Percentiles rank a stretch among this genome's conserved stretches.
These are phyloP conservation scores for Teratosphaeria viscida DNA, from an alignment of 2,329 filamentous ascomycete genomes.

Conservation along the genomic window DNA sequence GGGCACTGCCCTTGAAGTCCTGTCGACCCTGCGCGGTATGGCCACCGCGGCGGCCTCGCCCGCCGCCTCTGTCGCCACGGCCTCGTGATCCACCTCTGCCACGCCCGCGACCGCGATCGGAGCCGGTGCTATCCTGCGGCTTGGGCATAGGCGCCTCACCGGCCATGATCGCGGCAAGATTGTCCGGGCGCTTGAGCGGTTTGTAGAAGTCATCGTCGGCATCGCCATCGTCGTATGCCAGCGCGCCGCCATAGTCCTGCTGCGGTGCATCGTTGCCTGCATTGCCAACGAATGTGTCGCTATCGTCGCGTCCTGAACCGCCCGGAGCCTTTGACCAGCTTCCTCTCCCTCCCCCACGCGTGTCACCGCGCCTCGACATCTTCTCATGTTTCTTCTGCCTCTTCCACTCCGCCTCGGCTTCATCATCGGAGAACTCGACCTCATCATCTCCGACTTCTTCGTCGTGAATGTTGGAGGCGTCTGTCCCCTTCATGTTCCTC, in stretches of 20 bases:
- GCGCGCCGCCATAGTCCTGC: conserved; percentile 14
- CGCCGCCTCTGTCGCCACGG: conserved; percentile 14
- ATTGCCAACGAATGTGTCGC: conserved; percentile 5
- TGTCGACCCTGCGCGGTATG: conserved; percentile 8
- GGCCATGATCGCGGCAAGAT: conserved; percentile 37
- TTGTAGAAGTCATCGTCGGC: conserved; percentile 36
- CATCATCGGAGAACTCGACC: conserved; percentile 92
- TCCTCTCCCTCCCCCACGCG: conserved; percentile 4
- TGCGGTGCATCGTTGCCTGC: conserved; percentile 13
- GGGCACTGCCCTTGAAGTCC: conserved; percentile 11
- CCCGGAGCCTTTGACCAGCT: conserved; percentile 5
- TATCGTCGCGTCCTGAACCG: conserved; percentile 7
- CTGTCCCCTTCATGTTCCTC: conserved; percentile 71
- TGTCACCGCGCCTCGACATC: conserved; percentile 16
- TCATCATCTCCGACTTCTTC: conserved; percentile 82
- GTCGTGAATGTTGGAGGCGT: conserved; percentile 90
- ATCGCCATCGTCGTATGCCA: conserved; percentile 33
- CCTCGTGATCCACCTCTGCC: conserved; percentile 16
- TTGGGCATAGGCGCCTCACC: conserved; percentile 18
- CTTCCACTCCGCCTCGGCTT: conserved; percentile 59
- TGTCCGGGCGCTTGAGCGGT: conserved; percentile 36
- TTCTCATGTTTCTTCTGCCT: conserved; percentile 25
- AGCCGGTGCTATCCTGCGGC: conserved; percentile 26
- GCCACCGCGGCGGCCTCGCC: conserved; percentile 7
- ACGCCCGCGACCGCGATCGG: conserved; percentile 19